phyloP scores from a whole-genome alignment of 805 yeast species.

The Ogataea pilisensis region DNA sequence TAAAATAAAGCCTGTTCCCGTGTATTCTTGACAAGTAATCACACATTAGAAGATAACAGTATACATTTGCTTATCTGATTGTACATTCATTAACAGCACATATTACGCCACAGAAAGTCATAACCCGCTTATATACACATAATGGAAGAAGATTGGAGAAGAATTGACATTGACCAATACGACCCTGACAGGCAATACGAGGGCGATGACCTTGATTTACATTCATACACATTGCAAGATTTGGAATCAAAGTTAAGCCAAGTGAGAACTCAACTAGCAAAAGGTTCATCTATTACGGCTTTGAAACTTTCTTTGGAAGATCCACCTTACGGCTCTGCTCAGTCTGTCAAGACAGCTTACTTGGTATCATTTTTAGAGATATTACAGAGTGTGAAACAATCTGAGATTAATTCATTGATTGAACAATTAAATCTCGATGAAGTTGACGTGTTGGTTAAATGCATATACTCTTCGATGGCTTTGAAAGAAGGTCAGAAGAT shows the following conservation, averaged over 20 bases:
- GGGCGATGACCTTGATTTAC: constrained; percentile 26
- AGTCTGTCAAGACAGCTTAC: constrained; percentile 47
- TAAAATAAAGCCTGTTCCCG: too few species aligned
- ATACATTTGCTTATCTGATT: too few species aligned
- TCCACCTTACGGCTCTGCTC: constrained; percentile 83
- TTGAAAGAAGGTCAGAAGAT: constrained; percentile 73
- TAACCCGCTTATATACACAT: not conserved
- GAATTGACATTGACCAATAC: constrained; percentile 87
- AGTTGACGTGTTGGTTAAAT: constrained; percentile 75
- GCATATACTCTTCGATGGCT: constrained; percentile 82
- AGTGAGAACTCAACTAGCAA: constrained; percentile 58
- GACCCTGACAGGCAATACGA: constrained; percentile 66
- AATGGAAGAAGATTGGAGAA: constrained; percentile 77
- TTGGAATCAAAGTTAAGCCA: constrained; percentile 51
- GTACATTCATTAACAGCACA: too few species aligned
- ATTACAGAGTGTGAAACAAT: constrained; percentile 59
- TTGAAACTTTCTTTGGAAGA: constrained; percentile 56
- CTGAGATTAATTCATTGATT: constrained; percentile 63
- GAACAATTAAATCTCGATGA: constrained; percentile 56
- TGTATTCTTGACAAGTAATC: too few species aligned
- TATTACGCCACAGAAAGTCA: too few species aligned
- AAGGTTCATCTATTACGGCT: constrained; percentile 71
- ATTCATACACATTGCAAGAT: constrained; percentile 48
- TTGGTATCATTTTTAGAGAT: constrained; percentile 62
- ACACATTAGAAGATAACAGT: too few species aligned